These are phyloP conservation scores for Prunus yedoensis DNA, from an alignment of 331 rosid genomes.

Conservation along the genomic window DNA sequence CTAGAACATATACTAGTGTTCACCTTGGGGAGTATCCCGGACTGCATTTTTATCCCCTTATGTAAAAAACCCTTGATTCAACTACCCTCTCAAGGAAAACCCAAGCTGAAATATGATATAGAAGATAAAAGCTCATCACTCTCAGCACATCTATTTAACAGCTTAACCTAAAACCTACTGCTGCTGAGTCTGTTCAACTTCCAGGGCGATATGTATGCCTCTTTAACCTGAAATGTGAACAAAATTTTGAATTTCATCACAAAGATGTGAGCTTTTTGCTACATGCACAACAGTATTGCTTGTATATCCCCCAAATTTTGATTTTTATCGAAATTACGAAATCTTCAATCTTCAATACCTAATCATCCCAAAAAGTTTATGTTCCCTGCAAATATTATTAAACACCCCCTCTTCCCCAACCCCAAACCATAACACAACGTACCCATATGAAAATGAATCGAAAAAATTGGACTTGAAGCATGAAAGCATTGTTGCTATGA, in stretches of 20 bases:
- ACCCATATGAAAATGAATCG: background rate
- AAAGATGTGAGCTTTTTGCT: slow-evolving; percentile 3
- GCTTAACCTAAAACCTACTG: slow-evolving; percentile 2
- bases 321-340: background rate
- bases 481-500: background rate
- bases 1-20: slow-evolving; percentile 46
- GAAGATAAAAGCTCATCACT: slow-evolving; percentile 40
- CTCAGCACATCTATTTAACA: slow-evolving; percentile 25
- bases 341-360: background rate
- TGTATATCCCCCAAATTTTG: background rate
- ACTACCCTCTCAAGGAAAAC: slow-evolving; percentile 14
- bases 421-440: background rate
- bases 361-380: background rate
- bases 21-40: slow-evolving; percentile 54
- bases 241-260: background rate
- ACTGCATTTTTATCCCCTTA: slow-evolving; percentile 60
- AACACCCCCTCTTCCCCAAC: too few species aligned
- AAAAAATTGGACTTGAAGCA: background rate
- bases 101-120: slow-evolving; percentile 17
- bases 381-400: background rate
- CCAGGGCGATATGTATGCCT: slow-evolving; percentile 15
- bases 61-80: slow-evolving; percentile 28
- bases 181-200: slow-evolving; percentile 16
- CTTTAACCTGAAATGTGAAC: slow-evolving; percentile 37
- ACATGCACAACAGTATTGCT: background rate